Percentiles rank a stretch among this genome's conserved stretches.
Conservation (phyloP, 805 yeast species). For the Hyphopichia homilentoma region DNA sequence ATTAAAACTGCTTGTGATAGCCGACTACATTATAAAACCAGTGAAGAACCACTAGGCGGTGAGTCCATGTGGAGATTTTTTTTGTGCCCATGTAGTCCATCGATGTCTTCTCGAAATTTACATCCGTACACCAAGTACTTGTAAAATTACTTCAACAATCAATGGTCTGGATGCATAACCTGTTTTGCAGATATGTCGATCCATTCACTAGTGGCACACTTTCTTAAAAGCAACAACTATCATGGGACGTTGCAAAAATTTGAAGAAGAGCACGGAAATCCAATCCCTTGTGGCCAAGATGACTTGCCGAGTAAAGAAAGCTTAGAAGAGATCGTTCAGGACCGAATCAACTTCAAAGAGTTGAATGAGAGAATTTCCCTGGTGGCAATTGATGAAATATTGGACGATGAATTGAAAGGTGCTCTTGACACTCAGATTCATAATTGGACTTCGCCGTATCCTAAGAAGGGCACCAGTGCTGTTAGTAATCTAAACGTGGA, state of each 20-base stretch:
- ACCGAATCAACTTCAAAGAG: constrained; percentile 27
- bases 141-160: no score
- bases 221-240: constrained; percentile 48
- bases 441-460: constrained; percentile 32
- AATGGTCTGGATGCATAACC: no score
- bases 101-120: no score
- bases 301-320: constrained; percentile 25
- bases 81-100: no score
- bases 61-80: no score
- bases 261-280: constrained; percentile 42
- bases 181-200: no score
- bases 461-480: constrained; percentile 11
- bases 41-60: no score
- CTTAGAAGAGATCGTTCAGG: constrained; percentile 36
- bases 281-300: constrained; percentile 14
- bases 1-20: no score
- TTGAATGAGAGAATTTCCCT: constrained; percentile 7
- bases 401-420: constrained; percentile 8
- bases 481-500: no score
- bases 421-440: constrained; percentile 10
- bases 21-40: no score
- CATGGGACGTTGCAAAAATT: constrained; percentile 45
- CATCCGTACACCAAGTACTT: no score
- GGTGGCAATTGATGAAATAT: constrained; percentile 6
- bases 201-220: constrained; percentile 52